Base-by-base conservation (phyloP, 2,329 filamentous ascomycete genomes). In the Diaporthe sp. region DNA sequence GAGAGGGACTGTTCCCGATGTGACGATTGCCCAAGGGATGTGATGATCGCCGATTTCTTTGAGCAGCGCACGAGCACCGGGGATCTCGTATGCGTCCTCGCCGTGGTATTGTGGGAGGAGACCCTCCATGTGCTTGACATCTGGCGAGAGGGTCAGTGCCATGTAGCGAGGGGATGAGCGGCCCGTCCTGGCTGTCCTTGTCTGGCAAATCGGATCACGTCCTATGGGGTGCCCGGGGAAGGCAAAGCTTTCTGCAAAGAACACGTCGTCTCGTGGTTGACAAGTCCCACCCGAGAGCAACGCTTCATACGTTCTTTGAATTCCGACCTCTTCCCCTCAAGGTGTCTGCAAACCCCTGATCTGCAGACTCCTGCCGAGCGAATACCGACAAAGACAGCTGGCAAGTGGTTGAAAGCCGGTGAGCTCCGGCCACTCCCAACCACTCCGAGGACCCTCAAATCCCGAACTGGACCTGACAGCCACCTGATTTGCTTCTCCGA, bases 1-100 rank as follows among this genome's bases (percentile, higher is more conserved):
- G 15, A 96, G 89, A 77, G 87, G 91, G 71, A 86, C 82, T 3
- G 93, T 94, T 57, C 94, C 94, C 1, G 93, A 95, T 0, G 92
- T 94, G 75, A 96, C 96, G 79, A 98, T 97, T 69, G 95, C 94
- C 97, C 96, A 98, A 73, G 92, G 93, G 4, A 90, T 91, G 57
- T 86, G 84, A 70, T 86, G 86, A 51, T 87, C 83, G 77, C 94
- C 93, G 57, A 98, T 89, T 44, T 87, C 83, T 77, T 91, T 87
- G 68, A 98, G 89, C 72, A 98, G 88, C 42, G 87, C 82, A 77
- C 95, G 91, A 9, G 94, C 93, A 17, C 96, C 97, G 1, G 95
- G 95, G 78, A 98, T 95, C 83, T 98, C 96, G 76, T 92, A 88
- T 53, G 95, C 96, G 83, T 96, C 93, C 55, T 89, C 84, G 73